Base-by-base conservation (phyloP, 768 basidiomycete species). In the Russula abietina region DNA sequence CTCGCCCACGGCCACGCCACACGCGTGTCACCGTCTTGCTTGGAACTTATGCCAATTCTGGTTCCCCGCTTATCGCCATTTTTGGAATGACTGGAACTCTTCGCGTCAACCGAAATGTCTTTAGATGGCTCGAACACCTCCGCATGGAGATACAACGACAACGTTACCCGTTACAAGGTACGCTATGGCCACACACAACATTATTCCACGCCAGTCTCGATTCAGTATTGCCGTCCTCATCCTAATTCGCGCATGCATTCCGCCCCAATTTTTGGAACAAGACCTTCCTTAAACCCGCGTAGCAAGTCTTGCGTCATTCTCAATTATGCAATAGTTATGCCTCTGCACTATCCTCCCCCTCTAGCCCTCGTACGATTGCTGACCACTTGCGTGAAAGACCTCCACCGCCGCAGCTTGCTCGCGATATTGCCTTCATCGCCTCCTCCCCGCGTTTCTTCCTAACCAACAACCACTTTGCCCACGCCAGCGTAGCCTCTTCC, bases 391-490 rank as follows among this genome's bases (percentile, higher is more conserved):
- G 67, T 59, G 76, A 75, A 66, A 80, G 68, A 48, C 39, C 68
- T 64, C 75, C 72, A 60, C 73, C 74, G 51, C 60, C 58, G 74
- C 65, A 59, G 69, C 71, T 69, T 62, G 70, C 74, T 57, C 68
- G 70, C 45, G 71, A 73, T 52, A 82, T 72, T 46, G 76, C 70
- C 48, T 66, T 73, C 41, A 71, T 73, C 59, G 78, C 81, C 65
- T 75, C 77, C 7, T 63, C 62, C 4, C 62, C 62, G 4, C 62
- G 62, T 30, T 32, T 53, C 38, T 26, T 59, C 56, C 71, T 68
- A 49, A 60, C 63, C 69, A 78, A 68, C 33, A 84, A 64, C 82
- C 83, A 84, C 58, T 69, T 67, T 17, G 77, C 81, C 79, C 80
- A 83, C 61, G 69, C 73, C 52, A 76, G 65, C 39, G 74, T 71